Evolutionary conservation across 2,329 filamentous ascomycete species (phyloP).

Genomic region (Lasiodiplodia sp.): DNA sequence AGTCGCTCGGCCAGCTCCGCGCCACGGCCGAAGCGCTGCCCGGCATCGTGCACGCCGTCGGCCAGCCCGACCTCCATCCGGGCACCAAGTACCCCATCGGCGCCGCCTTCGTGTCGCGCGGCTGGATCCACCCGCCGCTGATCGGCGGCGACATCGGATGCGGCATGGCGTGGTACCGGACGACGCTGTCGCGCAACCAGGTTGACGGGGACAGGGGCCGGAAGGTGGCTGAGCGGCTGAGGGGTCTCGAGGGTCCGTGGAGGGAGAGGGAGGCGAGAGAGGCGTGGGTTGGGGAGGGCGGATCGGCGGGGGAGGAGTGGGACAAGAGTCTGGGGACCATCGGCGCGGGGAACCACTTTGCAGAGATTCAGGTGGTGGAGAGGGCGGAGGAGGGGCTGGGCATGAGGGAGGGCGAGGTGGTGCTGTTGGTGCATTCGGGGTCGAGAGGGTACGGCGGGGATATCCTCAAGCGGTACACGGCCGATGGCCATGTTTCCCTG

Average conservation of each 20-base stretch:
- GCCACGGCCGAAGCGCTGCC: conserved; percentile 43
- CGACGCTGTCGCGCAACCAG: conserved; percentile 39
- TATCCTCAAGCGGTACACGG: conserved; percentile 42
- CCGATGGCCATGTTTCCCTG: conserved; percentile 38
- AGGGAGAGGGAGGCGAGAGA: conserved; percentile 36
- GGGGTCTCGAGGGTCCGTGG: conserved; percentile 48
- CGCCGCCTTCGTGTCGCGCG: conserved; percentile 44
- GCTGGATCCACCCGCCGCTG: conserved; percentile 48
- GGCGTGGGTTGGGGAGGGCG: conserved; percentile 39
- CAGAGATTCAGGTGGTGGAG: conserved; percentile 49
- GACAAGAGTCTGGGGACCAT: conserved; percentile 46
- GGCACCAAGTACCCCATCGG: conserved; percentile 49
- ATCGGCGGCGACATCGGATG: conserved; percentile 51
- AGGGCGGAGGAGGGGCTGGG: conserved; percentile 29
- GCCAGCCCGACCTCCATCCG: conserved; percentile 48
- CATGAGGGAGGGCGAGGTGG: conserved; percentile 41
- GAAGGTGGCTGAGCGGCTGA: conserved; percentile 46
- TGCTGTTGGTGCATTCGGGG: conserved; percentile 49
- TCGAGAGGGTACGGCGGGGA: conserved; percentile 46
- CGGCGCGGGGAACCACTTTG: conserved; percentile 49
- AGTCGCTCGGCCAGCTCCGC: conserved; percentile 42
- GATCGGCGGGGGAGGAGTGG: conserved; percentile 42
- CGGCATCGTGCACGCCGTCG: conserved; percentile 45
- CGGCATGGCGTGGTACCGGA: conserved; percentile 50
- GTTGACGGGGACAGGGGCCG: conserved; percentile 44